Percentiles rank a stretch among this genome's conserved stretches.
These are phyloP conservation scores for Wilcoxina mikolae DNA, from an alignment of 495 filamentous ascomycete species.

Conservation along the genomic window DNA sequence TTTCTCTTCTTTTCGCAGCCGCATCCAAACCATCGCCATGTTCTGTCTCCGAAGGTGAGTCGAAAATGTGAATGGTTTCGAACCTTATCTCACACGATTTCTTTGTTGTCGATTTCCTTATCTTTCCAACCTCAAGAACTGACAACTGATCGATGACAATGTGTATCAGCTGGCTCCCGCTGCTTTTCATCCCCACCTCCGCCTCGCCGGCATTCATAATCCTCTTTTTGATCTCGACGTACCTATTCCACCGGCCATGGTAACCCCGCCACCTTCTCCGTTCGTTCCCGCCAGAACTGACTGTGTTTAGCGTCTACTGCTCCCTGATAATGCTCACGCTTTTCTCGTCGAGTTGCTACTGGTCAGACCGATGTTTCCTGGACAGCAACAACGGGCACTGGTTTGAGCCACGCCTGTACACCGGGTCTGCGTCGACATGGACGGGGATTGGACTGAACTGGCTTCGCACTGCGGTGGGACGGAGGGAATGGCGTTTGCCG, in stretches of 20 bases:
- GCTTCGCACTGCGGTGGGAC: conserved; percentile 59
- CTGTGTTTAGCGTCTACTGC: conserved; percentile 50
- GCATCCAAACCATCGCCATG: conserved; percentile 39
- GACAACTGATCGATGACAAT: background rate
- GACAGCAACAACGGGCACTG: conserved; percentile 64
- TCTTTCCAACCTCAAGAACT: background rate
- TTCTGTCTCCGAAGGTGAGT: conserved; percentile 70
- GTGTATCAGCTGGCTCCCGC: conserved; percentile 47
- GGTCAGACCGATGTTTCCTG: conserved; percentile 80
- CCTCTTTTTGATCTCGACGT: conserved; percentile 78
- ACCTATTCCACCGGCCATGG: conserved; percentile 77
- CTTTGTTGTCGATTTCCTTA: conserved; percentile 2
- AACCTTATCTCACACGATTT: background rate
- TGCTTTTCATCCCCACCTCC: conserved; percentile 63
- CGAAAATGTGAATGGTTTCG: conserved; percentile 1
- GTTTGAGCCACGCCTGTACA: conserved; percentile 50
- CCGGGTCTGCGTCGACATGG: conserved; percentile 53
- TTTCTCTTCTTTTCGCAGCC: no score
- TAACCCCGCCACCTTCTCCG: conserved; percentile 3
- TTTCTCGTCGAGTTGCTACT: conserved; percentile 79
- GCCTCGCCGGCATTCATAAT: conserved; percentile 75
- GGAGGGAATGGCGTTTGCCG: conserved; percentile 66
- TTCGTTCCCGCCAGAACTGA: background rate
- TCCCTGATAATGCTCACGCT: conserved; percentile 76
- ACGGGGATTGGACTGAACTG: conserved; percentile 71